A percentile compares a stretch with the other conserved stretches of the same genome.
Conservation (phyloP, 495 filamentous ascomycete genomes). For the Penicillium nucicola region DNA sequence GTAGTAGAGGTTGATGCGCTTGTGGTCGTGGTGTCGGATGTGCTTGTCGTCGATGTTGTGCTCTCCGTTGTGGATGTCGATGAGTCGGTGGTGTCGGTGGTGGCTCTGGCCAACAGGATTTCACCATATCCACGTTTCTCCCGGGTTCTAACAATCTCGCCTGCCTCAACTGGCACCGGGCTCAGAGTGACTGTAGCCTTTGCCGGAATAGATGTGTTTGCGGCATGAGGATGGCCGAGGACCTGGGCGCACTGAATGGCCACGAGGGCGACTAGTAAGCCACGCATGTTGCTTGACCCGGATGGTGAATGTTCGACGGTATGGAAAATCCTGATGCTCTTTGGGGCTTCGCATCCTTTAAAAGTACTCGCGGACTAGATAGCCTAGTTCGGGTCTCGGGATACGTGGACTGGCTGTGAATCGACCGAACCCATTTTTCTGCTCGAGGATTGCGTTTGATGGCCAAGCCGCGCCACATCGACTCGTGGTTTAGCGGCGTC, state of each 20-base stretch:
- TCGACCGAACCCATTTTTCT: not conserved
- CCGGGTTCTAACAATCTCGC: not conserved
- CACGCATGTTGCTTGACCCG: not conserved
- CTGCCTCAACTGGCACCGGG: not conserved
- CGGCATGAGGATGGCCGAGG: not conserved
- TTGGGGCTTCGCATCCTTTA: not conserved
- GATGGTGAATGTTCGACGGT: not conserved
- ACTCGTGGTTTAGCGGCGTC: not conserved
- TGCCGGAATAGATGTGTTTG: not conserved
- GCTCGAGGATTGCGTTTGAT: constrained; percentile 1
- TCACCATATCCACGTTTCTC: not conserved
- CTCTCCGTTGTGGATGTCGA: constrained; percentile 4
- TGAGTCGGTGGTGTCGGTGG: constrained; percentile 8
- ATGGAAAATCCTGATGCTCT: not conserved
- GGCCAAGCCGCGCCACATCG: not conserved
- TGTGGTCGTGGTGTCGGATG: constrained; percentile 1
- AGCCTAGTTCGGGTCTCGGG: not conserved
- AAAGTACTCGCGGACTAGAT: not conserved
- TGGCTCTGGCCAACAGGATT: constrained; percentile 12
- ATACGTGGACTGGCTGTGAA: not conserved
- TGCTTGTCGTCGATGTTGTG: not conserved
- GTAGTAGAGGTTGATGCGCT: not conserved
- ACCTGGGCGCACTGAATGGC: not conserved
- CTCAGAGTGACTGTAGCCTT: not conserved
- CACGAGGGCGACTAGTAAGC: not conserved